Percentiles rank a stretch among this genome's conserved stretches.
These are phyloP conservation scores for Gastrolobium villosum DNA, from an alignment of 306 rosid genomes.

Conservation along the genomic window DNA sequence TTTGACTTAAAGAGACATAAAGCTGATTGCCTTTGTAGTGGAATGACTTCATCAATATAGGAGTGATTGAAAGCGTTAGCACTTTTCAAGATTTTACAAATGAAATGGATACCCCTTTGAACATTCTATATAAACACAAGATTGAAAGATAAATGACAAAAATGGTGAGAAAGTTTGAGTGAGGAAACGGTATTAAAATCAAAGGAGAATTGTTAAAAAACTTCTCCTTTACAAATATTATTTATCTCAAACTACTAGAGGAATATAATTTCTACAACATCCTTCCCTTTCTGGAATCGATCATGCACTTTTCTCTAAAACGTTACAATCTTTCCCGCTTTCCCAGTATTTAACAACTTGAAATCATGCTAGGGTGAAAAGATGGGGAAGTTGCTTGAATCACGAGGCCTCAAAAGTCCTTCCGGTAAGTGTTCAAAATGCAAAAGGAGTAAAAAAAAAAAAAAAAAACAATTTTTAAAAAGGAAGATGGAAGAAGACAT, in stretches of 20 bases:
- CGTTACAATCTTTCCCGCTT: constrained; percentile 55
- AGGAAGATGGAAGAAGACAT: constrained; percentile 46
- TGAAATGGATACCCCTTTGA: constrained; percentile 29
- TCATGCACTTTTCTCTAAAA: constrained; percentile 46
- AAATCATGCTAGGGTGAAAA: constrained; percentile 56
- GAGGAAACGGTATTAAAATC: constrained; percentile 28
- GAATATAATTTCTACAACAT: constrained; percentile 63
- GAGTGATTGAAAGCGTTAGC: constrained; percentile 45
- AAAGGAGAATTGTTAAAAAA: constrained; percentile 64
- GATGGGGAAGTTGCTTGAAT: constrained; percentile 51
- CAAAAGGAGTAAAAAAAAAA: constrained; percentile 22
- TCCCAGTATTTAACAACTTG: constrained; percentile 50
- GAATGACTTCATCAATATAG: constrained; percentile 39
- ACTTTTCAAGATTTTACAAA: constrained; percentile 46
- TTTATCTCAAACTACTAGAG: constrained; percentile 58
- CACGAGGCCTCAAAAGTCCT: constrained; percentile 56
- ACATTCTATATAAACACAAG: constrained; percentile 44
- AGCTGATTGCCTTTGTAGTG: constrained; percentile 54
- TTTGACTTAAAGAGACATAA: constrained; percentile 49
- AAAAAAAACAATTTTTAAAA: too few relatives aligned
- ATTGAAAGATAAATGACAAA: constrained; percentile 7
- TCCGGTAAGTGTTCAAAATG: constrained; percentile 57
- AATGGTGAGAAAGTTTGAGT: constrained; percentile 25
- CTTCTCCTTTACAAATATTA: constrained; percentile 72
- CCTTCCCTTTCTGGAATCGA: constrained; percentile 43